These are phyloP conservation scores for Sherardia arvensis DNA, from an alignment of 257 asterid species.

Conservation along the genomic window DNA sequence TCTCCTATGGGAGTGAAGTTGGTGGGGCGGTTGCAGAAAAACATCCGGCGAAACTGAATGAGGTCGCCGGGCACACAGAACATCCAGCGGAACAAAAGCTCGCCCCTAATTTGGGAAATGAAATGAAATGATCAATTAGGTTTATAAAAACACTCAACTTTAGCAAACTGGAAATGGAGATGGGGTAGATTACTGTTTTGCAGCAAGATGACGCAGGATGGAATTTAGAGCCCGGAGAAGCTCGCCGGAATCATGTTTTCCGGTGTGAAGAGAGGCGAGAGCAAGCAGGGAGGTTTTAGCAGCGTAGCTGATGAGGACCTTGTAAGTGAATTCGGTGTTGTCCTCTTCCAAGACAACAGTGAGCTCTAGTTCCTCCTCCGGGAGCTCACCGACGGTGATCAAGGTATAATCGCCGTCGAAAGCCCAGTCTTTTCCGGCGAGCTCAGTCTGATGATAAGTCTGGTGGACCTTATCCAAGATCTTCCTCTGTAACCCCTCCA, in stretches of 20 bases:
- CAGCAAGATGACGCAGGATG: constrained; percentile 56
- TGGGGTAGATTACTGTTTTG: constrained; percentile 29
- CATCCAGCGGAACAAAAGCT: too few relatives aligned
- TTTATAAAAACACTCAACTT: too few relatives aligned
- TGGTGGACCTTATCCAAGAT: constrained; percentile 37
- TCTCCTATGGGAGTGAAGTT: too few relatives aligned
- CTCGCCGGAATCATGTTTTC: constrained; percentile 54
- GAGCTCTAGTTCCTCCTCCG: constrained; percentile 45
- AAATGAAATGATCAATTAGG: too few relatives aligned
- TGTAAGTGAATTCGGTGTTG: too few relatives aligned
- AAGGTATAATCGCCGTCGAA: constrained; percentile 66
- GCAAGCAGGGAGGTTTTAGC: constrained; percentile 51
- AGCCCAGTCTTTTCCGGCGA: constrained; percentile 38
- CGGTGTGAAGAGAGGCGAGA: constrained; percentile 37
- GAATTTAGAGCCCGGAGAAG: constrained; percentile 62
- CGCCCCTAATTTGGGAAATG: too few relatives aligned
- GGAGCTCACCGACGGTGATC: constrained; percentile 62
- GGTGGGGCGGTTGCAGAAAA: too few relatives aligned
- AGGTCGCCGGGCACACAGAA: too few relatives aligned
- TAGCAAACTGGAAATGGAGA: too few relatives aligned
- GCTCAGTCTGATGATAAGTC: constrained; percentile 35
- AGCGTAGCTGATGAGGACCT: constrained; percentile 53
- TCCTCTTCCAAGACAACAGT: constrained; percentile 40
- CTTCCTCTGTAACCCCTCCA: constrained; percentile 49
- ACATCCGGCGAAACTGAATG: too few relatives aligned